A percentile compares a stretch with the other conserved stretches of the same genome.
phyloP scores from a whole-genome alignment of 2,329 filamentous ascomycete species.

The Colletotrichum higginsianum region DNA sequence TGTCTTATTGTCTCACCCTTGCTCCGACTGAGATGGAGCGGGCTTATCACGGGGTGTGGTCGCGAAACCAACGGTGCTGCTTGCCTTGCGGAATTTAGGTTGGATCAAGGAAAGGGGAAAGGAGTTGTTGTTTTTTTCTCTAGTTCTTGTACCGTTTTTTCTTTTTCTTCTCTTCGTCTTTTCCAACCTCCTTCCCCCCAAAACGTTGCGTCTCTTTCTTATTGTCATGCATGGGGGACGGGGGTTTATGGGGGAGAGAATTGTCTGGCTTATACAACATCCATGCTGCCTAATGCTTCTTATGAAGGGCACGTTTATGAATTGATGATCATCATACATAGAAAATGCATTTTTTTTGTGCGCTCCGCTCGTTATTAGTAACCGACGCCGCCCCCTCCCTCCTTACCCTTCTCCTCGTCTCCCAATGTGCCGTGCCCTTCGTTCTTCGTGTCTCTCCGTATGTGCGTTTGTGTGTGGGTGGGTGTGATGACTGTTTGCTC shows the following conservation, averaged over 20 bases:
- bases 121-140: constrained; percentile 15
- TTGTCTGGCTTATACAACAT: constrained; percentile 29
- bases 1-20: background rate
- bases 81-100: constrained; percentile 8
- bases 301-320: constrained; percentile 41
- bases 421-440: too few species aligned
- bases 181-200: background rate
- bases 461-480: background rate
- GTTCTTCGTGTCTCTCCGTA: background rate
- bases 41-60: background rate
- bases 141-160: constrained; percentile 6
- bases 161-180: background rate
- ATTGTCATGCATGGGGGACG: constrained; percentile 25
- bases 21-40: background rate
- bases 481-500: background rate
- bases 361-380: constrained; percentile 26
- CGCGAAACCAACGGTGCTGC: constrained; percentile 5
- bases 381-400: background rate
- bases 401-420: too few species aligned
- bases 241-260: constrained; percentile 25
- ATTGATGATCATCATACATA: constrained; percentile 41
- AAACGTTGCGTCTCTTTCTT: background rate
- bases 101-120: background rate
- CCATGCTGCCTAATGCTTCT: constrained; percentile 40
- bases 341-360: constrained; percentile 33